phyloP scores from a whole-genome alignment of 192 early-diverging fungal genomes.

The Coemansia sp. region DNA sequence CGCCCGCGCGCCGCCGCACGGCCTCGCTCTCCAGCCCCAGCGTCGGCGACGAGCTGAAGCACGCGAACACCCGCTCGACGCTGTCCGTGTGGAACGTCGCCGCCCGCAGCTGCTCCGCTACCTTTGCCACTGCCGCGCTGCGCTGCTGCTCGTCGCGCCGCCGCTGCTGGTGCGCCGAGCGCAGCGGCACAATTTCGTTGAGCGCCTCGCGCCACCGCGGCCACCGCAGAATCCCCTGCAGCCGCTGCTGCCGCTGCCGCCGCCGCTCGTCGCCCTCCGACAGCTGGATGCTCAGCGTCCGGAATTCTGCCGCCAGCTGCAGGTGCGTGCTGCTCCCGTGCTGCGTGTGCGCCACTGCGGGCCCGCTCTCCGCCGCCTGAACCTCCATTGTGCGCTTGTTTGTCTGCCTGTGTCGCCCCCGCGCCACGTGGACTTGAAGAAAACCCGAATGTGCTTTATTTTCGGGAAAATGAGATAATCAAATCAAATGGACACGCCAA shows the following conservation, averaged over 20 bases:
- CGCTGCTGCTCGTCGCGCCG: constrained; percentile 23
- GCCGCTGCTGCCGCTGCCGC: not conserved
- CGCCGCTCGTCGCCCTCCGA: constrained; percentile 11
- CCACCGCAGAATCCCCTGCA: constrained; percentile 1
- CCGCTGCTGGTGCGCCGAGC: constrained; percentile 32
- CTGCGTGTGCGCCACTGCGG: not conserved
- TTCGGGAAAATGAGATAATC: too few relatives aligned
- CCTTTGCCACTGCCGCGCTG: constrained; percentile 8
- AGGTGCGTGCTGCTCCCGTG: not conserved
- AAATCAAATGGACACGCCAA: too few relatives aligned
- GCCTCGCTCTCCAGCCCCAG: constrained; percentile 19
- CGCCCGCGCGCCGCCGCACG: constrained; percentile 2
- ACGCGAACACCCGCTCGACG: constrained; percentile 10
- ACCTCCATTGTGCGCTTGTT: constrained; percentile 17
- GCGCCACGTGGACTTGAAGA: too few relatives aligned
- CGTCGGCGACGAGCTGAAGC: constrained; percentile 17
- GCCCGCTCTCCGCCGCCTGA: constrained; percentile 3
- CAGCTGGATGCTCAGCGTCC: constrained; percentile 46
- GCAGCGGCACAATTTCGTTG: constrained; percentile 28
- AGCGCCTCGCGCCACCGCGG: constrained; percentile 25
- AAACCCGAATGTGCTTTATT: too few relatives aligned
- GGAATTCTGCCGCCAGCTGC: constrained; percentile 43
- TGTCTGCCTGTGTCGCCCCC: too few relatives aligned
- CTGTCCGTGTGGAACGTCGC: constrained; percentile 18
- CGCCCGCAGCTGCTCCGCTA: constrained; percentile 26